Evolutionary conservation across 1,284 basidiomycete species (phyloP).

Genomic region (Ustilago lituana): DNA sequence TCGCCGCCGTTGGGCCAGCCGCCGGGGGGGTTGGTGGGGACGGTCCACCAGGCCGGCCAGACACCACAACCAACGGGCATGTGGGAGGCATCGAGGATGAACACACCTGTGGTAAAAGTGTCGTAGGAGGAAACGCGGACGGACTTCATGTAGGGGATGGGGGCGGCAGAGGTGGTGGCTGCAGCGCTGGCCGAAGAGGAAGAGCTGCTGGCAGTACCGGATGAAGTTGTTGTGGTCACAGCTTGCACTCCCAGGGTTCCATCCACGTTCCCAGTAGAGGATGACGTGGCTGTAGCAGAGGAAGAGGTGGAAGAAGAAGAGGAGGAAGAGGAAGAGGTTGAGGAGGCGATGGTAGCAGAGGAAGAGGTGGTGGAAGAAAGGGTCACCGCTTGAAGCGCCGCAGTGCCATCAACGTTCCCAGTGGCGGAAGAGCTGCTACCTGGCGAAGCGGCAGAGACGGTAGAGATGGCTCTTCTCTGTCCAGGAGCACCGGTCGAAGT

Average conservation of each 20-base stretch:
- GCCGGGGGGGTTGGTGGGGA: slow-evolving; percentile 31
- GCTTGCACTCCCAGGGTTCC: neutral
- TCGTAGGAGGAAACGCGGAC: slow-evolving; percentile 48
- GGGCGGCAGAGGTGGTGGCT: slow-evolving; percentile 17
- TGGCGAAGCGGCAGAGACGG: neutral
- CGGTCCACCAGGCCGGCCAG: slow-evolving; percentile 64
- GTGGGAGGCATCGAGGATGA: slow-evolving; percentile 45
- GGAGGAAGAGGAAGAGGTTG: neutral
- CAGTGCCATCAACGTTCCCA: too few relatives aligned
- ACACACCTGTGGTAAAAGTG: slow-evolving; percentile 52
- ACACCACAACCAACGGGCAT: slow-evolving; percentile 54
- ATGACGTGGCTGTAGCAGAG: neutral
- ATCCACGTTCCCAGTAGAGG: neutral
- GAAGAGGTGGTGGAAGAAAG: slow-evolving; percentile 7
- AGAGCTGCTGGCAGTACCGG: neutral
- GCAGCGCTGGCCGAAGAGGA: slow-evolving; percentile 19
- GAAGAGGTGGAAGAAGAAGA: slow-evolving; percentile 5
- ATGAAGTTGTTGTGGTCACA: neutral
- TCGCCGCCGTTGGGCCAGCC: slow-evolving; percentile 60
- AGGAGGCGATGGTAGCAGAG: neutral
- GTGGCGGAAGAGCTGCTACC: neutral
- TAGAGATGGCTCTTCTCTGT: slow-evolving; percentile 14
- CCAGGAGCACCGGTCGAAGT: slow-evolving; percentile 6
- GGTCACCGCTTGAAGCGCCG: slow-evolving; percentile 1
- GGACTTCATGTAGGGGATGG: slow-evolving; percentile 41